Conservation (phyloP, 2,329 filamentous ascomycete species). For the Fusarium solani-melongenae region DNA sequence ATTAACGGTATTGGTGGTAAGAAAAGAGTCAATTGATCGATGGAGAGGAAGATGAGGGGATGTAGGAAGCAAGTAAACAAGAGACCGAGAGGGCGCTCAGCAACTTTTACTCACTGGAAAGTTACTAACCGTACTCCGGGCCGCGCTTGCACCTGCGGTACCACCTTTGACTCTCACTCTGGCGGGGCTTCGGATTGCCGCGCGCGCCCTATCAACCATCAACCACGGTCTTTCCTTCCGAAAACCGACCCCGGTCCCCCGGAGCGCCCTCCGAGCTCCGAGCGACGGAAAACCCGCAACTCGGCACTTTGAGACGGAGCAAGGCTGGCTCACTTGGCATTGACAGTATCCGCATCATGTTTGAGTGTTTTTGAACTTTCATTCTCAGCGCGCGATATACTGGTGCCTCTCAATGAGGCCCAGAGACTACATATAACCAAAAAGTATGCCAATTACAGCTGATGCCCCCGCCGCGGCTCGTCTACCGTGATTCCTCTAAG, state of each 20-base stretch:
- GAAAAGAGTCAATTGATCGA: slow-evolving; percentile 32
- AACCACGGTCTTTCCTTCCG: slow-evolving; percentile 28
- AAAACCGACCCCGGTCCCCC: slow-evolving; percentile 36
- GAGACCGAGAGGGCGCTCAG: slow-evolving; percentile 16
- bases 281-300: neutral
- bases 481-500: slow-evolving; percentile 40
- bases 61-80: slow-evolving; percentile 19
- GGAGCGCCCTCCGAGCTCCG: slow-evolving; percentile 35
- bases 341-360: neutral
- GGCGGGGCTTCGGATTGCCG: slow-evolving; percentile 29
- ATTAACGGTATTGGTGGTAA: slow-evolving; percentile 30
- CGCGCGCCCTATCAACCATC: slow-evolving; percentile 17
- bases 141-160: neutral
- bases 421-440: slow-evolving; percentile 38
- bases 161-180: slow-evolving; percentile 6
- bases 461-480: slow-evolving; percentile 41
- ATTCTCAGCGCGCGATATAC: slow-evolving; percentile 35
- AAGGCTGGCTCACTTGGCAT: neutral
- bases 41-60: slow-evolving; percentile 9
- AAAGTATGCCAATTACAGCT: slow-evolving; percentile 47
- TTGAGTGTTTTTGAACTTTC: slow-evolving; percentile 11
- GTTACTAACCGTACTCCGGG: slow-evolving; percentile 15
- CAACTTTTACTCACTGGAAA: slow-evolving; percentile 14
- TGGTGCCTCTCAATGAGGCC: slow-evolving; percentile 16
- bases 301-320: neutral